A percentile compares a stretch with the other conserved stretches of the same genome.
These are phyloP conservation scores for Euclidium syriacum DNA, from an alignment of 345 rosid genomes.

Conservation along the genomic window DNA sequence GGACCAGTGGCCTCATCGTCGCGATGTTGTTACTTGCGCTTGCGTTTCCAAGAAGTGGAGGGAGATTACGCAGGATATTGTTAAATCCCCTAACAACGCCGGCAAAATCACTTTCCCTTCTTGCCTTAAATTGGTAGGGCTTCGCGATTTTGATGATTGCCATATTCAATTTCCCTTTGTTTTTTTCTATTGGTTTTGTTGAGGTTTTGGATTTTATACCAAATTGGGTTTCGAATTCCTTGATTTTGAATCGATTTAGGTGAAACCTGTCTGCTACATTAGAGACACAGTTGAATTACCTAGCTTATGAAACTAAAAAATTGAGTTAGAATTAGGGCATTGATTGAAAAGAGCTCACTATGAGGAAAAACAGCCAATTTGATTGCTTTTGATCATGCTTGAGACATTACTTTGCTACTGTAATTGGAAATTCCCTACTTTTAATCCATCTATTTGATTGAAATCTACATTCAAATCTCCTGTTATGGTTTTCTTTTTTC, in stretches of 20 bases:
- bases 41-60: conserved; percentile 92
- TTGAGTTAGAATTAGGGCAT: no score
- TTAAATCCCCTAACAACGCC: conserved; percentile 35
- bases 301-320: neutral
- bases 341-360: neutral
- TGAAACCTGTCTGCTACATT: neutral
- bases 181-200: no score
- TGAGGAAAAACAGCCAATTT: neutral
- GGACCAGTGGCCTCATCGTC: conserved; percentile 72
- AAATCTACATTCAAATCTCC: neutral
- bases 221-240: neutral
- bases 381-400: neutral
- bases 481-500: neutral
- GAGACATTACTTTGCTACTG: neutral
- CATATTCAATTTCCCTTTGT: no score
- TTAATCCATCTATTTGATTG: neutral
- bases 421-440: neutral
- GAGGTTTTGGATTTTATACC: no score
- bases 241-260: neutral
- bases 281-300: neutral
- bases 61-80: conserved; percentile 55
- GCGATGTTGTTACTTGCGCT: conserved; percentile 63
- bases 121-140: conserved; percentile 69
- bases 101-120: conserved; percentile 88
- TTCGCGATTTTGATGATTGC: no score